Base-by-base conservation (phyloP, 331 rosid genomes). In the Malus hybrid region DNA sequence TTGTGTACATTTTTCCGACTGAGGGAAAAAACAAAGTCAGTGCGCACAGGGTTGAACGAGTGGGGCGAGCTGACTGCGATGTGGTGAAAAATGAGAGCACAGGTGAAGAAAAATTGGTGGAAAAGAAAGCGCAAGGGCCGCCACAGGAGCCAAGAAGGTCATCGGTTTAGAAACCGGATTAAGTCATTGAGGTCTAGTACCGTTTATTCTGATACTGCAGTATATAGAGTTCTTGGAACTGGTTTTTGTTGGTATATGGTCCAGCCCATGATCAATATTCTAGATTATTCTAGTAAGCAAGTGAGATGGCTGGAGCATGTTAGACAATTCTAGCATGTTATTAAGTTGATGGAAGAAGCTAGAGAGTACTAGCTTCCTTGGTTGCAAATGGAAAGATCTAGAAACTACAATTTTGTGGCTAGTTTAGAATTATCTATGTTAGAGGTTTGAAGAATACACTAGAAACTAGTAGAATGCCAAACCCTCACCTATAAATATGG, bases 181-280 rank as follows among this genome's bases (percentile, higher is more conserved):
- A 87, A 83, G 81, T 64, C 90, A 14, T 6, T 82, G 72, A 91
- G 76, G 72, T 78, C 87, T 60, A 81, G 83, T 7, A 83, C 88
- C 28, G 88, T 82, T 63, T 64, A 86, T 64, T 89, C 95, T 54
- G 97, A 91, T 67, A 89, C 97, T 29, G 76, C 85, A 69, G 75
- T 88, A 67, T 91, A 91, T 64, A 83, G 72, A 73, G 80, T 88
- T 73, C 90, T 86, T 65, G 93, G 90, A 18, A 86, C 79, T 5
- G 62, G 77, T 63, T 24, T 24, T 24, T 24, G 24, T 24, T 24
- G 24, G 24, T 24, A 24, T 24, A 24, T 24, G 24, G 24, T 24
- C 24, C 24, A 24, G 24, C 24, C 24, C 24, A 24, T 24, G 24
- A 24, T 24, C 24, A 24, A 24, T 24, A 1, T 24, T 24, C 24